Percentiles rank a stretch among this genome's conserved stretches.
These are phyloP conservation scores for Rhizophora apiculata DNA, from an alignment of 345 rosid genomes.

Conservation along the genomic window DNA sequence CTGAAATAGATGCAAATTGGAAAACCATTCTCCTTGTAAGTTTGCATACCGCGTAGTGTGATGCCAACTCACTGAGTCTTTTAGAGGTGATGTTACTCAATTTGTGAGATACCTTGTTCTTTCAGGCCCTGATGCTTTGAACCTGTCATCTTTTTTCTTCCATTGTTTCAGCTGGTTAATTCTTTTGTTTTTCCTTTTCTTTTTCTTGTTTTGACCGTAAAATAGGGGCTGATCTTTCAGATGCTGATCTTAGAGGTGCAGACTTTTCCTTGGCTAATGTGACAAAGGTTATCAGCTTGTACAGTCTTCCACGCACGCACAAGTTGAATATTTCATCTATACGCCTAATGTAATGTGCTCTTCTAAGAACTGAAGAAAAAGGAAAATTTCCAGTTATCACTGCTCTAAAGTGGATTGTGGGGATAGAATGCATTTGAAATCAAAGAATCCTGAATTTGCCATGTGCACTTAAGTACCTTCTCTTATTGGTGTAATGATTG, in stretches of 20 bases:
- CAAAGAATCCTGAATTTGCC: background rate
- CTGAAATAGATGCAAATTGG: too few relatives aligned
- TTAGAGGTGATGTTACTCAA: too few relatives aligned
- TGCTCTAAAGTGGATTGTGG: background rate
- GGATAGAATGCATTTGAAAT: background rate
- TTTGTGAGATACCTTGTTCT: too few relatives aligned
- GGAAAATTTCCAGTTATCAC: background rate
- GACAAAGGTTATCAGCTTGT: slow-evolving; percentile 51
- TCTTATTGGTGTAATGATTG: background rate
- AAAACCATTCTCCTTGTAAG: too few relatives aligned
- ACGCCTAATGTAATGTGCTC: background rate
- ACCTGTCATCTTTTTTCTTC: too few relatives aligned
- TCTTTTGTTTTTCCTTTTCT: background rate
- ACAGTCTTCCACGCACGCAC: background rate
- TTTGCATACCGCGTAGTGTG: too few relatives aligned
- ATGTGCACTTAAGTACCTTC: background rate
- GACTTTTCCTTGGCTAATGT: slow-evolving; percentile 92
- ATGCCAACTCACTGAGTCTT: too few relatives aligned
- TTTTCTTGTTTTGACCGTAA: background rate
- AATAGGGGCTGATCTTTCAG: slow-evolving; percentile 89
- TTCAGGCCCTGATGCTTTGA: too few relatives aligned
- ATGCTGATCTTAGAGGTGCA: slow-evolving; percentile 83
- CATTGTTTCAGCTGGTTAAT: too few relatives aligned
- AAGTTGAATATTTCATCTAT: background rate
- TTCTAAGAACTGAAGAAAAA: background rate